Conservation (phyloP, 345 rosid species). For the Hirschfeldia incana region DNA sequence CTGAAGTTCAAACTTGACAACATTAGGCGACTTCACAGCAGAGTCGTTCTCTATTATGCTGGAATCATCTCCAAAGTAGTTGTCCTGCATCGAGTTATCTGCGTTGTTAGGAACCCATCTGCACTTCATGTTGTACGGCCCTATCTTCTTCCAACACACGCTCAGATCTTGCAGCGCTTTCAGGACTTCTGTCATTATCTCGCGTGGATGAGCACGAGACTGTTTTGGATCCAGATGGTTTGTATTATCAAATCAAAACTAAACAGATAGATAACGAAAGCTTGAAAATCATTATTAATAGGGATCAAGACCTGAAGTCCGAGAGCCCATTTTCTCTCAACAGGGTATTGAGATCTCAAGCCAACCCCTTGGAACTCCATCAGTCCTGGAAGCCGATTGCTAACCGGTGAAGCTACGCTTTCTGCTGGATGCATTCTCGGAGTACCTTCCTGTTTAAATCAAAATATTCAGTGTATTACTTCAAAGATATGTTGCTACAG, state of each 20-base stretch:
- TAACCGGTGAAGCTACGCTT: conserved; percentile 54
- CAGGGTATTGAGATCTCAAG: conserved; percentile 57
- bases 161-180: conserved; percentile 81
- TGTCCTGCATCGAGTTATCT: conserved; percentile 51
- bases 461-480: conserved; percentile 13
- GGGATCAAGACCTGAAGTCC: conserved; percentile 77
- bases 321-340: conserved; percentile 88
- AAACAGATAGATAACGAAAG: background rate
- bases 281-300: background rate
- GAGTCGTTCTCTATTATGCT: conserved; percentile 57
- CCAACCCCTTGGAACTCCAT: conserved; percentile 77
- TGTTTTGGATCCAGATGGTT: conserved; percentile 29
- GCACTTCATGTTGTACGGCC: conserved; percentile 96
- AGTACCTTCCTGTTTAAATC: conserved; percentile 59
- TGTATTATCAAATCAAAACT: background rate
- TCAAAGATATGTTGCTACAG: conserved; percentile 9
- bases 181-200: conserved; percentile 85
- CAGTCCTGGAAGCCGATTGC: conserved; percentile 59
- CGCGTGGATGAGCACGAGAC: conserved; percentile 90
- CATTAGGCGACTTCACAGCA: conserved; percentile 49
- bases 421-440: conserved; percentile 66
- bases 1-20: conserved; percentile 62
- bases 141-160: conserved; percentile 94
- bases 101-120: conserved; percentile 66
- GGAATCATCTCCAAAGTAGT: conserved; percentile 75